These are phyloP conservation scores for Sporothrix mexicana DNA, from an alignment of 2,329 filamentous ascomycete species.

Conservation along the genomic window DNA sequence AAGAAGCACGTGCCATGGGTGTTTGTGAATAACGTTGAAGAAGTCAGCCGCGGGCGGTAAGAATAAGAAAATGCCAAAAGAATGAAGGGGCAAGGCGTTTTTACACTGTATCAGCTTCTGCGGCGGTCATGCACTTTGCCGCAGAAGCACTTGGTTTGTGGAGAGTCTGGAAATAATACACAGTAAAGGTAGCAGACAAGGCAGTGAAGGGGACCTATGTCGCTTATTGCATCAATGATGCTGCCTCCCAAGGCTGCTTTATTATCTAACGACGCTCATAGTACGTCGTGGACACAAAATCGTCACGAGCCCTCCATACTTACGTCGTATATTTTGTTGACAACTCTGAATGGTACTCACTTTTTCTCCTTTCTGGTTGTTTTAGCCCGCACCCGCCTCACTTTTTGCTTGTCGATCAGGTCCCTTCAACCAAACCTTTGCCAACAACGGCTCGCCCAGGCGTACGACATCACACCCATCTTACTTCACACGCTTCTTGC, in stretches of 20 bases:
- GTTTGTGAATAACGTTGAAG: not conserved
- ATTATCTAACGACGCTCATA: too few relatives aligned
- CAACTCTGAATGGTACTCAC: not conserved
- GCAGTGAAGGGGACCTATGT: not conserved
- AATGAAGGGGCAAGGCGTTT: slow-evolving; percentile 9
- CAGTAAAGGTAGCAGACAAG: too few relatives aligned
- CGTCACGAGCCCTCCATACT: not conserved
- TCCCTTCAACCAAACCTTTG: slow-evolving; percentile 8
- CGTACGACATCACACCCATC: slow-evolving; percentile 22
- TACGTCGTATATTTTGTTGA: not conserved
- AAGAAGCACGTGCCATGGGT: not conserved
- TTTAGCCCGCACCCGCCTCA: not conserved
- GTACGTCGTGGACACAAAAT: too few relatives aligned
- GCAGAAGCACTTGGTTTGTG: not conserved
- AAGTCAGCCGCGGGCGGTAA: not conserved
- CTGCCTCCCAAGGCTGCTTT: too few relatives aligned
- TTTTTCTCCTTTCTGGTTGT: not conserved
- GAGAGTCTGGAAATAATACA: too few relatives aligned
- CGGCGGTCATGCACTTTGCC: slow-evolving; percentile 23
- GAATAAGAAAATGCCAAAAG: not conserved
- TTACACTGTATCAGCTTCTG: slow-evolving; percentile 10
- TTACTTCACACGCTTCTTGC: not conserved
- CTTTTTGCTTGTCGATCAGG: slow-evolving; percentile 17
- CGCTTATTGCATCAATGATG: not conserved
- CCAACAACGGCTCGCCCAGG: slow-evolving; percentile 10